Conservation (phyloP, 2,329 filamentous ascomycete species). For the Atkinsonella texensis region DNA sequence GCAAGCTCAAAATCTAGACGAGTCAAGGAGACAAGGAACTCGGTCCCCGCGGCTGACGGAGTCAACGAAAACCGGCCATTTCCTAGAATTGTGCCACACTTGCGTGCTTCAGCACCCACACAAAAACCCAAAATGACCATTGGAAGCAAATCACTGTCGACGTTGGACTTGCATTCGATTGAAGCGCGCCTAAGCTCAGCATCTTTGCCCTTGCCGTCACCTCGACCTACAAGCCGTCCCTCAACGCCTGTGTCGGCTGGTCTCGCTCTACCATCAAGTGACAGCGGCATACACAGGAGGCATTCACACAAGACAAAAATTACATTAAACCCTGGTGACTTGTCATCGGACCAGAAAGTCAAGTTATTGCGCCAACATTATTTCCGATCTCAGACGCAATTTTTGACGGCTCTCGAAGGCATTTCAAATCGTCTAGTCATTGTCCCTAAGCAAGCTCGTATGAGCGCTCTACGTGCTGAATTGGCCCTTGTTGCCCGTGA, state of each 20-base stretch:
- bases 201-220: conserved; percentile 52
- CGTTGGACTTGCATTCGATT: conserved; percentile 39
- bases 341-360: conserved; percentile 56
- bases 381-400: conserved; percentile 70
- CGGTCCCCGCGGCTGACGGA: conserved; percentile 24
- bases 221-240: conserved; percentile 39
- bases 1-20: conserved; percentile 38
- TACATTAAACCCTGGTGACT: conserved; percentile 44
- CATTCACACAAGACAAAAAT: conserved; percentile 51
- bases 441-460: conserved; percentile 68
- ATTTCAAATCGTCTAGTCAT: conserved; percentile 77
- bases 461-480: conserved; percentile 72
- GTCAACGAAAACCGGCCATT: conserved; percentile 17
- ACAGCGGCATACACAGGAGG: conserved; percentile 37
- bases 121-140: conserved; percentile 20
- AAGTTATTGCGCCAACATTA: conserved; percentile 68
- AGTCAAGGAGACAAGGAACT: conserved; percentile 32
- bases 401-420: conserved; percentile 66
- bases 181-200: conserved; percentile 57
- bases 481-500: conserved; percentile 71
- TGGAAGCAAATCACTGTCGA: conserved; percentile 32
- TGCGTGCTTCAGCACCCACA: conserved; percentile 12
- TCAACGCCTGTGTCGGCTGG: conserved; percentile 46
- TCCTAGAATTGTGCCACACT: conserved; percentile 13
- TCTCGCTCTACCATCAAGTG: conserved; percentile 30